Conservation (phyloP, 2,329 filamentous ascomycete genomes). For the Aspergillus aculeatus region DNA sequence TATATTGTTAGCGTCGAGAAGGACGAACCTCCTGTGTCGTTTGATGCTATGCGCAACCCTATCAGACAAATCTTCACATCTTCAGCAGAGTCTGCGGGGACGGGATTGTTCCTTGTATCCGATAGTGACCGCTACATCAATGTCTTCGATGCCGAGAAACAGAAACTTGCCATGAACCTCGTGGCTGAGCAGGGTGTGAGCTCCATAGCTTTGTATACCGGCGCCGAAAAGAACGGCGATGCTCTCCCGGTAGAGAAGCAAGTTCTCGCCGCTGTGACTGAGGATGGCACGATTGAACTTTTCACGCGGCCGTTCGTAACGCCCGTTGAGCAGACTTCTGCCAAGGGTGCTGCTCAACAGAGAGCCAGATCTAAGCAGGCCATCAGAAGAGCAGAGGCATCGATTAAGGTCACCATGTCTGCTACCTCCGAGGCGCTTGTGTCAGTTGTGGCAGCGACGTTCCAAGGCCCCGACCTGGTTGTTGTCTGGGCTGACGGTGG, state of each 20-base stretch:
- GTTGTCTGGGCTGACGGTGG: constrained; percentile 52
- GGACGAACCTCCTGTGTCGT: constrained; percentile 40
- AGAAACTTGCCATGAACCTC: constrained; percentile 48
- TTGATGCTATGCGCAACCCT: constrained; percentile 51
- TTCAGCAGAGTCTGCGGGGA: constrained; percentile 32
- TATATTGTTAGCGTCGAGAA: constrained; percentile 46
- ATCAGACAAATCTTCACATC: constrained; percentile 50
- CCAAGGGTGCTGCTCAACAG: constrained; percentile 38
- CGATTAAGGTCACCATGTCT: constrained; percentile 46
- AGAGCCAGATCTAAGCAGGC: constrained; percentile 48
- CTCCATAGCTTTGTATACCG: constrained; percentile 37
- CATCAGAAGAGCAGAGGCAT: constrained; percentile 46
- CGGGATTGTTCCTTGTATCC: constrained; percentile 48
- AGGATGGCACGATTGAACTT: constrained; percentile 50
- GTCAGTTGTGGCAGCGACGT: constrained; percentile 44
- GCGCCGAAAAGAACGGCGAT: constrained; percentile 17
- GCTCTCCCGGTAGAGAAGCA: constrained; percentile 35
- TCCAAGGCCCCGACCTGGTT: constrained; percentile 48
- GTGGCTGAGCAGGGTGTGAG: constrained; percentile 50
- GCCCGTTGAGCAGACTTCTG: constrained; percentile 24
- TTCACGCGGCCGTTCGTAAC: constrained; percentile 51
- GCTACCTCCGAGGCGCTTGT: constrained; percentile 41
- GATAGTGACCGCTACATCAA: constrained; percentile 53
- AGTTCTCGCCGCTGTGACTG: constrained; percentile 47
- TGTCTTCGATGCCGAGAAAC: constrained; percentile 46